phyloP scores from a whole-genome alignment of 2,329 filamentous ascomycete species.

The Nemania abortiva region DNA sequence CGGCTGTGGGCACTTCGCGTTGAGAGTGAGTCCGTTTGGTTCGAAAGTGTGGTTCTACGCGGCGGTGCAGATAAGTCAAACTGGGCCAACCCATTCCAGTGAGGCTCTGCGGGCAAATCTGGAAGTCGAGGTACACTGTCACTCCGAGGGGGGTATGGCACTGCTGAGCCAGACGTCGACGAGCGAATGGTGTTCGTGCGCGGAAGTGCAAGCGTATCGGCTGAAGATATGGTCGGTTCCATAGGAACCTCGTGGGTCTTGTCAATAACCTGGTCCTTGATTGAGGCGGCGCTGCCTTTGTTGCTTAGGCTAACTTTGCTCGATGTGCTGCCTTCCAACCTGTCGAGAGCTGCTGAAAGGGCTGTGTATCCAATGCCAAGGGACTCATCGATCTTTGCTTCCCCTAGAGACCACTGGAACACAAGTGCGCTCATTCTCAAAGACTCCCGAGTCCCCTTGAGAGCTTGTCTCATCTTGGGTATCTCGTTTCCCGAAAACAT shows the following conservation, averaged over 20 bases:
- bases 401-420: conserved; percentile 74
- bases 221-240: conserved; percentile 19
- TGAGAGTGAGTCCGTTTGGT: conserved; percentile 35
- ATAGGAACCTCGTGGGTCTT: conserved; percentile 18
- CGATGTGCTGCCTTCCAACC: conserved; percentile 54
- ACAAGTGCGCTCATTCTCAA: conserved; percentile 73
- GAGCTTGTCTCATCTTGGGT: conserved; percentile 67
- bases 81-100: conserved; percentile 30
- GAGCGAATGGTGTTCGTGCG: conserved; percentile 24
- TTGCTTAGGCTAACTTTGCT: conserved; percentile 45
- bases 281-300: conserved; percentile 36
- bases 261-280: background rate
- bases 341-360: conserved; percentile 72
- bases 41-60: conserved; percentile 26
- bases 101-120: conserved; percentile 29
- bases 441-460: conserved; percentile 70
- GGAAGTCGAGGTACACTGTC: conserved; percentile 32
- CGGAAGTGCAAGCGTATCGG: conserved; percentile 15
- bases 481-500: conserved; percentile 73
- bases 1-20: conserved; percentile 36
- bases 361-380: conserved; percentile 76
- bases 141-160: conserved; percentile 29
- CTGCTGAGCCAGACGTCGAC: conserved; percentile 23
- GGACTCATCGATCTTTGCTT: conserved; percentile 68
- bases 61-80: conserved; percentile 3